These are phyloP conservation scores for Termitomyces sp. DNA, from an alignment of 768 basidiomycete species.

Conservation along the genomic window DNA sequence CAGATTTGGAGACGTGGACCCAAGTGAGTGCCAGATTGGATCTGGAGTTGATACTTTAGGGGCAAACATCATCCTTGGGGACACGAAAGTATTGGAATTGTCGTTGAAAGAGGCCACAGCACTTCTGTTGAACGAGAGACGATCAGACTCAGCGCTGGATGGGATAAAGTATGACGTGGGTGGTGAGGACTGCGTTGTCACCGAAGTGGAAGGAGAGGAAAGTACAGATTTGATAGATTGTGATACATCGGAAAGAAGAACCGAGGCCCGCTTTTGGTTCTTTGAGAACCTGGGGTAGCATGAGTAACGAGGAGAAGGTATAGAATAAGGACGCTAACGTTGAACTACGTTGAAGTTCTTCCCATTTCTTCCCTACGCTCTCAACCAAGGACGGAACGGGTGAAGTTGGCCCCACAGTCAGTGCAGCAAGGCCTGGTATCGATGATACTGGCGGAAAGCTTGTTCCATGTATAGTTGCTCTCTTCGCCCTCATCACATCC, in stretches of 20 bases:
- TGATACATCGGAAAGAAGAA: slow-evolving; percentile 62
- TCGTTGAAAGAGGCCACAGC: background rate
- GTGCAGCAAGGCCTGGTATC: slow-evolving; percentile 34
- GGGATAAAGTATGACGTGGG: slow-evolving; percentile 14
- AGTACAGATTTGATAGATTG: slow-evolving; percentile 48
- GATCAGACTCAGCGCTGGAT: slow-evolving; percentile 7
- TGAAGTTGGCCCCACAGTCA: slow-evolving; percentile 19
- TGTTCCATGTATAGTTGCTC: slow-evolving; percentile 12
- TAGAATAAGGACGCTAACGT: slow-evolving; percentile 38
- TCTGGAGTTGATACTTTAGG: background rate
- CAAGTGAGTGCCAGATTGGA: background rate
- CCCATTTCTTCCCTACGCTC: slow-evolving; percentile 56
- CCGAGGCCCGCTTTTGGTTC: slow-evolving; percentile 63
- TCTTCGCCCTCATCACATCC: slow-evolving; percentile 6
- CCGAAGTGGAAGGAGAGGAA: slow-evolving; percentile 24
- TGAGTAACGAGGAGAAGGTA: background rate
- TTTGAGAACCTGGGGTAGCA: slow-evolving; percentile 49
- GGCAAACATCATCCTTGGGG: background rate
- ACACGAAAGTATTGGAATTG: background rate
- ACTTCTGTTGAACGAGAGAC: background rate
- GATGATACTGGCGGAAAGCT: slow-evolving; percentile 29
- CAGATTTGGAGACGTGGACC: background rate
- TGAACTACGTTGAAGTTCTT: slow-evolving; percentile 47
- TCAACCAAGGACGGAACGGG: slow-evolving; percentile 46
- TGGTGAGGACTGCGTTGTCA: slow-evolving; percentile 18